Conservation (phyloP, 805 yeast genomes). For the Zygoascus biomembranicola region DNA sequence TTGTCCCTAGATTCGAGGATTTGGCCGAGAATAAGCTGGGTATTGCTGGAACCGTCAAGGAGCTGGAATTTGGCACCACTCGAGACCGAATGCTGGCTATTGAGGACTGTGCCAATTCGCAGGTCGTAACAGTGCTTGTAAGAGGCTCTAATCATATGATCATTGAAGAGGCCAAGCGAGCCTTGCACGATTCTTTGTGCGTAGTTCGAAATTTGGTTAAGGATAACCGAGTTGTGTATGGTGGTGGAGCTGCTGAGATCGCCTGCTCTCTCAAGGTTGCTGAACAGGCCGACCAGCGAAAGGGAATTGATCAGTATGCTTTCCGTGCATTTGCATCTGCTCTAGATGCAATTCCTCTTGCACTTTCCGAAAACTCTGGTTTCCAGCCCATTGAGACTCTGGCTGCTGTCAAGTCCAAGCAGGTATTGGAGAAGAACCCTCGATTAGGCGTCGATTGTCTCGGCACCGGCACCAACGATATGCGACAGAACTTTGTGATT, state of each 20-base stretch:
- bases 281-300: constrained; percentile 84
- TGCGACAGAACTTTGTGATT: constrained; percentile 89
- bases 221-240: constrained; percentile 93
- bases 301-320: constrained; percentile 96
- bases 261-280: constrained; percentile 87
- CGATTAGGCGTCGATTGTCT: constrained; percentile 90
- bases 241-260: constrained; percentile 98
- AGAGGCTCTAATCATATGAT: constrained; percentile 98
- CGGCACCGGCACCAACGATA: constrained; percentile 79
- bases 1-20: constrained; percentile 96
- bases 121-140: constrained; percentile 86
- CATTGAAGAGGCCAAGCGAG: constrained; percentile 93
- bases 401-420: constrained; percentile 75
- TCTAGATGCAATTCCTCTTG: constrained; percentile 85
- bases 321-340: constrained; percentile 93
- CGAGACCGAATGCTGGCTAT: constrained; percentile 92
- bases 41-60: constrained; percentile 73
- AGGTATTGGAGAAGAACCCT: constrained; percentile 61
- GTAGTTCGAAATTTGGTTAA: constrained; percentile 92
- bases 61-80: constrained; percentile 92
- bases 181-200: constrained; percentile 92
- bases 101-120: constrained; percentile 78
- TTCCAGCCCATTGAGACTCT: constrained; percentile 87
- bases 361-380: constrained; percentile 95
- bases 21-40: constrained; percentile 77